A percentile compares a stretch with the other conserved stretches of the same genome.
Evolutionary conservation across 768 basidiomycete genomes (phyloP).

Genomic region (Coprinopsis cinerea): DNA sequence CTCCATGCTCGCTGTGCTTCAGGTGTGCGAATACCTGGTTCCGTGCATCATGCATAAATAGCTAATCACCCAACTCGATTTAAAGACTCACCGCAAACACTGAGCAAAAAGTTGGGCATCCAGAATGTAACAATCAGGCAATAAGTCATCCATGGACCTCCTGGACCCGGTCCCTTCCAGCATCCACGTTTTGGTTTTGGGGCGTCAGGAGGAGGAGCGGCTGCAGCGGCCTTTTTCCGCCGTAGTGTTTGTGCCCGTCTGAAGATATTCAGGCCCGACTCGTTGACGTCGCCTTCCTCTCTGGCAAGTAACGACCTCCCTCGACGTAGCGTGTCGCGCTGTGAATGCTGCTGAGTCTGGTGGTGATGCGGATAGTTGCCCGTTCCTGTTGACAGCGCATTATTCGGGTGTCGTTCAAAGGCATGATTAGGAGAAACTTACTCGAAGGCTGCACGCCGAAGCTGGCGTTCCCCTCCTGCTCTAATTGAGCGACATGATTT

Average conservation of each 20-base stretch:
- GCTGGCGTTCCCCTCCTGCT: conserved; percentile 56
- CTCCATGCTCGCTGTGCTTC: conserved; percentile 97
- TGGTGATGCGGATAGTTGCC: conserved; percentile 59
- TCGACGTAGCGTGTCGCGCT: conserved; percentile 56
- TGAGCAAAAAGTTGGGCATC: conserved; percentile 74
- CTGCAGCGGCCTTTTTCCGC: conserved; percentile 47
- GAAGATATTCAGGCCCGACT: conserved; percentile 90
- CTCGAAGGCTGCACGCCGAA: conserved; percentile 78
- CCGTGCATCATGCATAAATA: not conserved
- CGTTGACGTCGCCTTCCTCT: conserved; percentile 78
- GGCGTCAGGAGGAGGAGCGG: conserved; percentile 30
- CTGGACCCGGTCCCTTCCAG: conserved; percentile 81
- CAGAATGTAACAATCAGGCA: conserved; percentile 80
- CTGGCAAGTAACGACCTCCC: conserved; percentile 87
- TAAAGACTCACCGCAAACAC: conserved; percentile 67
- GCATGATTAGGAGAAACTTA: conserved; percentile 38
- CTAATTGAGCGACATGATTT: conserved; percentile 73
- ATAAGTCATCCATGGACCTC: conserved; percentile 94
- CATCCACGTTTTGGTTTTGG: conserved; percentile 43
- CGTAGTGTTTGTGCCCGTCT: conserved; percentile 79
- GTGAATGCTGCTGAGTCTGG: conserved; percentile 13
- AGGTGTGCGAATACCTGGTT: conserved; percentile 74
- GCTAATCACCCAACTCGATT: not conserved
- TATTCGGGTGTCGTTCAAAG: conserved; percentile 11
- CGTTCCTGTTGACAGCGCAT: conserved; percentile 31